These are phyloP conservation scores for Fragaria vesca DNA, from an alignment of 306 rosid genomes.

Conservation along the genomic window DNA sequence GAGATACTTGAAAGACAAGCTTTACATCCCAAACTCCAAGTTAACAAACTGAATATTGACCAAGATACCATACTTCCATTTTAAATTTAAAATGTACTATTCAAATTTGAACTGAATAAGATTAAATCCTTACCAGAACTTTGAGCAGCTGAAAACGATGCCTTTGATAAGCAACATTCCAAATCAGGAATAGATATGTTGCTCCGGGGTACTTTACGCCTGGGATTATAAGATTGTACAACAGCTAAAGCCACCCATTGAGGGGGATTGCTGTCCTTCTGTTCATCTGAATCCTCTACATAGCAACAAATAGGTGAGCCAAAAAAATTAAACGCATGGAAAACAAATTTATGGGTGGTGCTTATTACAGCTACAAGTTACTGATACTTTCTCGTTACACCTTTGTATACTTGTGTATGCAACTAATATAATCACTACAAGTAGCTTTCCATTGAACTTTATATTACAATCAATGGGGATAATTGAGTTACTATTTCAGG, in stretches of 20 bases:
- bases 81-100: background rate
- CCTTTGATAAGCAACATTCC: slow-evolving; percentile 72
- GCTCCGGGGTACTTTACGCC: slow-evolving; percentile 81
- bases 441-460: background rate
- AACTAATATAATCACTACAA: background rate
- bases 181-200: slow-evolving; percentile 63
- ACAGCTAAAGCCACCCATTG: slow-evolving; percentile 86
- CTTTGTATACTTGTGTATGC: background rate
- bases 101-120: background rate
- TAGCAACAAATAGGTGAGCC: slow-evolving; percentile 5
- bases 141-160: slow-evolving; percentile 69
- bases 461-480: background rate
- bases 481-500: background rate
- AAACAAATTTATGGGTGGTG: background rate
- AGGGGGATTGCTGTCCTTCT: slow-evolving; percentile 35
- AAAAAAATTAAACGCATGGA: background rate
- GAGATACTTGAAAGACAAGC: slow-evolving; percentile 11
- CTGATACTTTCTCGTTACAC: background rate
- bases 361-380: background rate
- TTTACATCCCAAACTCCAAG: background rate
- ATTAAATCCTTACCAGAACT: slow-evolving; percentile 49
- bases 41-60: background rate
- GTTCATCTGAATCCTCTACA: slow-evolving; percentile 45
- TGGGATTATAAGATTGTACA: slow-evolving; percentile 80
- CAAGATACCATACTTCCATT: background rate